phyloP scores from a whole-genome alignment of 306 rosid genomes.

The Trifolium fragiferum region DNA sequence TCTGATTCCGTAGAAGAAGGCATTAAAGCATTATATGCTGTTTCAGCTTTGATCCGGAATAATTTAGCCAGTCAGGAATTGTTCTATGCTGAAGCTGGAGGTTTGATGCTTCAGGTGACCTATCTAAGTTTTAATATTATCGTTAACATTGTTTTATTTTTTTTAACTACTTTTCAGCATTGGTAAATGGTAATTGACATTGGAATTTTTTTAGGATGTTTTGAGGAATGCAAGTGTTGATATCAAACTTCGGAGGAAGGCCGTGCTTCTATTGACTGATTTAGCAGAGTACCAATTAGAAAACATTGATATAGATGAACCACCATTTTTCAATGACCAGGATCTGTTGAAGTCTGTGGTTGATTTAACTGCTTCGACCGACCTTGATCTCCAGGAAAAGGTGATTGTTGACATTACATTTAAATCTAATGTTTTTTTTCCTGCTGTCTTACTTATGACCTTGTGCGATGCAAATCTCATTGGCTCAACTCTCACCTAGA shows the following conservation, averaged over 20 bases:
- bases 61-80: slow-evolving; percentile 64
- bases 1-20: slow-evolving; percentile 76
- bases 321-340: slow-evolving; percentile 56
- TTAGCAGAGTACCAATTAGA: slow-evolving; percentile 69
- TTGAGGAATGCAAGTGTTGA: slow-evolving; percentile 62
- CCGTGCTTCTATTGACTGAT: slow-evolving; percentile 70
- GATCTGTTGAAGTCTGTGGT: slow-evolving; percentile 79
- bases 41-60: slow-evolving; percentile 77
- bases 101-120: slow-evolving; percentile 68
- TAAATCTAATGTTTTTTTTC: slow-evolving; percentile 24
- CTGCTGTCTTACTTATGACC: not conserved
- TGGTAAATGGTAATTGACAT: slow-evolving; percentile 13
- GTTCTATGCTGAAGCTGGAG: slow-evolving; percentile 75
- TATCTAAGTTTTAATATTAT: slow-evolving; percentile 15
- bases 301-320: slow-evolving; percentile 50
- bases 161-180: slow-evolving; percentile 10
- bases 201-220: slow-evolving; percentile 57
- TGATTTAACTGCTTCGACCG: slow-evolving; percentile 69
- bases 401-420: slow-evolving; percentile 47
- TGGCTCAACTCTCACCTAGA: not conserved
- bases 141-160: slow-evolving; percentile 12
- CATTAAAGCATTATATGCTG: slow-evolving; percentile 81
- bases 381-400: slow-evolving; percentile 92
- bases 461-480: slow-evolving; percentile 22
- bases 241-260: slow-evolving; percentile 74